Evolutionary conservation across 192 early-diverging fungal species (phyloP).

Genomic region (Umbelopsis sp.): DNA sequence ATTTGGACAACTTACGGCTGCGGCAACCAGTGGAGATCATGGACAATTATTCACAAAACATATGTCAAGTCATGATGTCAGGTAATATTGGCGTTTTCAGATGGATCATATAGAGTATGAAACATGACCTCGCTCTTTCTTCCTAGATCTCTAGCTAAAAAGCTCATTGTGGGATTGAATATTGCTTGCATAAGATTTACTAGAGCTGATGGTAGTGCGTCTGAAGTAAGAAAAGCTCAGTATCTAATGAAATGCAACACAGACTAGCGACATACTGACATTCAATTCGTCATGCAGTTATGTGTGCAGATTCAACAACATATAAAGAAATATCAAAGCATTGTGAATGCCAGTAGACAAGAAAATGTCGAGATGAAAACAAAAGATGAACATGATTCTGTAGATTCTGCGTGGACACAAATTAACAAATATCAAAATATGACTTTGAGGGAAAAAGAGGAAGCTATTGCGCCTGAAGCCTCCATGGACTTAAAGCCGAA

Average conservation of each 20-base stretch:
- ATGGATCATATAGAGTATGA: too few relatives aligned
- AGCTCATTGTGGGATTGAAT: background rate
- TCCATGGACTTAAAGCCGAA: background rate
- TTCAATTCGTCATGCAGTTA: background rate
- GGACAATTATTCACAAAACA: background rate
- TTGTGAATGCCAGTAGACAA: background rate
- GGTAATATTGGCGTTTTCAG: background rate
- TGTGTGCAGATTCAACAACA: background rate
- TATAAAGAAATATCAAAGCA: background rate
- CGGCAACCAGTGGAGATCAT: background rate
- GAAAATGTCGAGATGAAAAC: background rate
- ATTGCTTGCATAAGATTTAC: background rate
- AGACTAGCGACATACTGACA: too few relatives aligned
- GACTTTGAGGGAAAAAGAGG: slow-evolving; percentile 27
- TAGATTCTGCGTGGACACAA: slow-evolving; percentile 27
- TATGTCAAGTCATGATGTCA: background rate
- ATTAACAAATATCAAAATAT: slow-evolving; percentile 26
- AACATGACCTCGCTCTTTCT: background rate
- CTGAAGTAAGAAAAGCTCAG: background rate
- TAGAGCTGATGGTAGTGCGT: background rate
- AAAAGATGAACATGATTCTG: background rate
- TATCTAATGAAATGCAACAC: background rate
- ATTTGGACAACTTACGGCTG: background rate
- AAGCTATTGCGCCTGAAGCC: background rate
- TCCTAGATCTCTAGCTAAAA: background rate